These are phyloP conservation scores for Pyrus hybrid DNA, from an alignment of 331 rosid genomes.

Conservation along the genomic window DNA sequence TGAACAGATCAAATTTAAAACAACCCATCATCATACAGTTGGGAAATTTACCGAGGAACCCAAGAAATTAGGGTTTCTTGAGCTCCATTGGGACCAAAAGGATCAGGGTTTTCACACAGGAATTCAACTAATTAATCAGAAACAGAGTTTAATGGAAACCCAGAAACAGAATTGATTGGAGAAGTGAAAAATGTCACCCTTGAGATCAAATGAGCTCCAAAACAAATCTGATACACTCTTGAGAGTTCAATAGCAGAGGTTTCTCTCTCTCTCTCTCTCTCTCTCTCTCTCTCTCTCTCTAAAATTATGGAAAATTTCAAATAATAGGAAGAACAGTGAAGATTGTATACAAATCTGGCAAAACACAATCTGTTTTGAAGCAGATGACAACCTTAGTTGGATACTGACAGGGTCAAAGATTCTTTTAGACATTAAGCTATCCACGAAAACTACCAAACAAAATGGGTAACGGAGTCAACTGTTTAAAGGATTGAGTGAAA, in stretches of 20 bases:
- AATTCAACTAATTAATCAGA: conserved; percentile 2
- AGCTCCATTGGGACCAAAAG: not conserved
- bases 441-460: not conserved
- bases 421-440: conserved; percentile 1
- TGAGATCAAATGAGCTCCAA: conserved; percentile 19
- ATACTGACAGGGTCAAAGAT: conserved; percentile 28
- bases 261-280: not conserved
- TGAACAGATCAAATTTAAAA: conserved; percentile 22
- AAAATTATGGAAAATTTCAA: not conserved
- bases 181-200: conserved; percentile 32
- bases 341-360: conserved; percentile 26
- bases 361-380: conserved; percentile 36
- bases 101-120: conserved; percentile 15
- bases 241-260: not conserved
- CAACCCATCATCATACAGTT: conserved; percentile 28
- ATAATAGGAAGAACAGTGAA: conserved; percentile 18
- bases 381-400: conserved; percentile 34
- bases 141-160: conserved; percentile 4
- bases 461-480: conserved; percentile 2
- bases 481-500: not conserved
- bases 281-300: not conserved
- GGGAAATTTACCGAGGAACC: conserved; percentile 6
- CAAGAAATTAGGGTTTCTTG: not conserved
- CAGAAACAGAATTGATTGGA: conserved; percentile 8
- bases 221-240: conserved; percentile 10